Percentiles rank a stretch among this genome's conserved stretches.
Conservation (phyloP, 192 early-diverging fungal genomes). For the Backusella sp. region DNA sequence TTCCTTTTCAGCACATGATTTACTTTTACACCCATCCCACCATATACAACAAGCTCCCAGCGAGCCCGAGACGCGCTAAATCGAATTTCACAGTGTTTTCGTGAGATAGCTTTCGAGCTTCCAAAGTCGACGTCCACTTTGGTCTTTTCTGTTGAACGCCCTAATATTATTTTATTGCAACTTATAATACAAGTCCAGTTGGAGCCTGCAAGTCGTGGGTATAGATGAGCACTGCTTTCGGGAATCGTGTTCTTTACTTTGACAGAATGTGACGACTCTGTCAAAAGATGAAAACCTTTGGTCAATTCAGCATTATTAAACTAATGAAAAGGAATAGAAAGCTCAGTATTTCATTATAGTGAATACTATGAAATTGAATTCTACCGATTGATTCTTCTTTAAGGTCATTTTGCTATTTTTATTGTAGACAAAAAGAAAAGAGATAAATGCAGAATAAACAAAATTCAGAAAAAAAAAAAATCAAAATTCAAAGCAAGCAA, state of each 20-base stretch:
- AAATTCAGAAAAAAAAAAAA: no score
- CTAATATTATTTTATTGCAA: slow-evolving; percentile 14
- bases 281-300: slow-evolving; percentile 15
- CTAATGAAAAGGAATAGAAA: neutral
- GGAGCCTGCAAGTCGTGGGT: slow-evolving; percentile 29
- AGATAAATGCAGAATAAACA: neutral
- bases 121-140: slow-evolving; percentile 29
- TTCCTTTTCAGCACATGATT: slow-evolving; percentile 22
- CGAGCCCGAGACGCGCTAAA: slow-evolving; percentile 7
- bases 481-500: neutral
- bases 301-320: slow-evolving; percentile 3
- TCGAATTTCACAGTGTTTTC: slow-evolving; percentile 31
- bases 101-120: slow-evolving; percentile 28
- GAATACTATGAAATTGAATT: neutral
- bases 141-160: slow-evolving; percentile 12
- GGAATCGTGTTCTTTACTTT: slow-evolving; percentile 15
- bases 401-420: neutral
- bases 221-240: slow-evolving; percentile 13
- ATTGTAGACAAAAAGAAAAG: neutral
- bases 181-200: slow-evolving; percentile 37
- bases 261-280: neutral
- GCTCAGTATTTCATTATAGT: neutral
- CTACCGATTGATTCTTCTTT: neutral
- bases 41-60: slow-evolving; percentile 32
- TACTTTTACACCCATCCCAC: slow-evolving; percentile 34